Evolutionary conservation across 805 yeast species (phyloP).

Genomic region (Ogataea angusta): DNA sequence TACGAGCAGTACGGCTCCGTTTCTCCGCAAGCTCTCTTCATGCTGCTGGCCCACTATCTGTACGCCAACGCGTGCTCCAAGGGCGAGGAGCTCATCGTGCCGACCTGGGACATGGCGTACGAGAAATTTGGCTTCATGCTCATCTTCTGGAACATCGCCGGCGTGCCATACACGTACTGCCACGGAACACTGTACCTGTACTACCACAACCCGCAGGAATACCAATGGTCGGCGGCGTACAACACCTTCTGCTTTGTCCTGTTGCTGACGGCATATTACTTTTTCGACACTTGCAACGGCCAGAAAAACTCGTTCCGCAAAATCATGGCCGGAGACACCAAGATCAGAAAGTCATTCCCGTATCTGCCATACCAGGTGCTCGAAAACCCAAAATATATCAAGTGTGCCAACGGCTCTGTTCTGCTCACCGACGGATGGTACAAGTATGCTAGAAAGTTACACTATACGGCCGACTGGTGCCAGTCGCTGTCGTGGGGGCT

Average conservation of each 20-base stretch:
- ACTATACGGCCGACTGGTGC: constrained; percentile 90
- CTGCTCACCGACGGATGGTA: constrained; percentile 94
- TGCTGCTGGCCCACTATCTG: constrained; percentile 83
- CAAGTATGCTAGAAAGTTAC: constrained; percentile 86
- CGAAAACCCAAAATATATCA: constrained; percentile 79
- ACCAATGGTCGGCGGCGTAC: constrained; percentile 66
- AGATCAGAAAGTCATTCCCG: constrained; percentile 86
- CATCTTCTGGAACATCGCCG: constrained; percentile 98
- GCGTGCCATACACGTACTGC: constrained; percentile 97
- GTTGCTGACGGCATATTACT: constrained; percentile 72
- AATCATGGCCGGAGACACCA: constrained; percentile 72
- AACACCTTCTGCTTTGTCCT: constrained; percentile 52
- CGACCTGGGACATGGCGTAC: constrained; percentile 99
- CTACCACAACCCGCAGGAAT: constrained; percentile 81
- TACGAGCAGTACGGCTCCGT: constrained; percentile 77
- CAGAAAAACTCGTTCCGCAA: constrained; percentile 94
- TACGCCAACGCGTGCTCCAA: constrained; percentile 97
- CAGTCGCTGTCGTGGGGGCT: constrained; percentile 92
- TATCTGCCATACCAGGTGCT: constrained; percentile 81
- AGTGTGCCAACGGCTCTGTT: constrained; percentile 79
- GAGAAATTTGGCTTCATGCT: constrained; percentile 99
- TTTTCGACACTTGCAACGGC: constrained; percentile 92
- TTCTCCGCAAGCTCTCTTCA: constrained; percentile 68
- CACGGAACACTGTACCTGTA: constrained; percentile 84
- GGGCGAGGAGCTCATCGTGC: constrained; percentile 96